phyloP scores from a whole-genome alignment of 1,139 yeast species.

The Blastobotrys capitulatus region DNA sequence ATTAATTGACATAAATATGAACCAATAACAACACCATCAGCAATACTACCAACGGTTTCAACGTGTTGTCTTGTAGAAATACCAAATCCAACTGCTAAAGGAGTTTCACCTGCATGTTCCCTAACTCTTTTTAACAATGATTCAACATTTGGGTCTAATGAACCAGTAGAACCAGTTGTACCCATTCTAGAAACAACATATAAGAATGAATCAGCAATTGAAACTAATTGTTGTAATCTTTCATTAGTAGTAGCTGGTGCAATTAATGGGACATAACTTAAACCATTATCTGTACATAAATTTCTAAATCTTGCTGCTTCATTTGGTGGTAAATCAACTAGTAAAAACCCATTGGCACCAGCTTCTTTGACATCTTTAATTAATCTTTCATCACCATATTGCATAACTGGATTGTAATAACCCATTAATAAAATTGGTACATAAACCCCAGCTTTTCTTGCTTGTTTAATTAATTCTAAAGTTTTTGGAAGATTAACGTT shows the following conservation, averaged over 20 bases:
- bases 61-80: slow-evolving; percentile 92
- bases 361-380: slow-evolving; percentile 71
- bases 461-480: slow-evolving; percentile 64
- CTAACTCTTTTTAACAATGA: slow-evolving; percentile 72
- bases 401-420: slow-evolving; percentile 88
- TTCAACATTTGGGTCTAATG: slow-evolving; percentile 60
- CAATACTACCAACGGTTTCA: slow-evolving; percentile 64
- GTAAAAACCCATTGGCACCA: slow-evolving; percentile 92
- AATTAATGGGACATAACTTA: slow-evolving; percentile 85
- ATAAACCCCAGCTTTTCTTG: slow-evolving; percentile 77
- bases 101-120: slow-evolving; percentile 62
- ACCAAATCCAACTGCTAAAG: slow-evolving; percentile 96
- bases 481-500: slow-evolving; percentile 69
- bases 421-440: slow-evolving; percentile 95
- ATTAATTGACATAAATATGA: slow-evolving; percentile 71
- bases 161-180: slow-evolving; percentile 80
- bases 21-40: slow-evolving; percentile 95
- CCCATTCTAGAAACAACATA: slow-evolving; percentile 98
- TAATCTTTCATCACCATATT: slow-evolving; percentile 82
- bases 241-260: slow-evolving; percentile 96
- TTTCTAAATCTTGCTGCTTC: slow-evolving; percentile 87
- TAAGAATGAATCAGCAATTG: slow-evolving; percentile 89
- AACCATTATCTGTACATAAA: slow-evolving; percentile 57
- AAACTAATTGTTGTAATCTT: slow-evolving; percentile 68
- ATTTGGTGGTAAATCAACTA: slow-evolving; percentile 97